phyloP scores from a whole-genome alignment of 371 early-diverging fungal genomes.

The Basidiobolus meristosporus region DNA sequence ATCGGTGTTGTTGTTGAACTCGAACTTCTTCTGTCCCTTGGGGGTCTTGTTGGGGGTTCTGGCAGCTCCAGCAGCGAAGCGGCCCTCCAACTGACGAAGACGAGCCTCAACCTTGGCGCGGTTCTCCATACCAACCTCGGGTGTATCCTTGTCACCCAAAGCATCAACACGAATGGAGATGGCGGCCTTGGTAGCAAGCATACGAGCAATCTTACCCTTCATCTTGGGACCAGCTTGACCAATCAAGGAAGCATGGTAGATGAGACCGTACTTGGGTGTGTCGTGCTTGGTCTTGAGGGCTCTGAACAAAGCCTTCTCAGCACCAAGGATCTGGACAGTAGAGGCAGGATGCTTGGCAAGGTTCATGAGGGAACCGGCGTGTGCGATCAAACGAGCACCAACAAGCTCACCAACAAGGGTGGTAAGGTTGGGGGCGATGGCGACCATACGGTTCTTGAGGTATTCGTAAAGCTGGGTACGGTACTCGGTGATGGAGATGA shows the following conservation, averaged over 20 bases:
- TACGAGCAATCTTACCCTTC: conserved; percentile 96
- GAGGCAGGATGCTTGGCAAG: conserved; percentile 86
- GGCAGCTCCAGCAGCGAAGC: conserved; percentile 61
- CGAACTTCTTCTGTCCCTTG: background rate
- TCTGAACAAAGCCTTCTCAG: conserved; percentile 93
- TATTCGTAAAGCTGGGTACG: conserved; percentile 78
- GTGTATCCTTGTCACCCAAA: conserved; percentile 73
- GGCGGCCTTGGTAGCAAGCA: conserved; percentile 95
- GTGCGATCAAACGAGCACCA: conserved; percentile 80
- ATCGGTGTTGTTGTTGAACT: background rate
- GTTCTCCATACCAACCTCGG: conserved; percentile 82
- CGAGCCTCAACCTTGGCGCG: conserved; percentile 93
- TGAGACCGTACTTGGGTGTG: conserved; percentile 98
- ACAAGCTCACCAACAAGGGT: conserved; percentile 82
- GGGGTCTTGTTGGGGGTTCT: conserved; percentile 13
- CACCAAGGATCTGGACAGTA: conserved; percentile 93
- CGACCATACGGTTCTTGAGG: conserved; percentile 71
- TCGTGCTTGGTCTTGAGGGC: conserved; percentile 94
- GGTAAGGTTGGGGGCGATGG: conserved; percentile 86
- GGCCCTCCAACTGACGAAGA: conserved; percentile 79
- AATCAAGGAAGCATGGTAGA: conserved; percentile 92
- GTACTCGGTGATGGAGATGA: conserved; percentile 71
- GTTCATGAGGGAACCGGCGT: conserved; percentile 80
- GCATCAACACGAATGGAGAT: conserved; percentile 98
- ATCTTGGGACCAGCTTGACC: conserved; percentile 87